phyloP scores from a whole-genome alignment of 2,329 filamentous ascomycete genomes.

The Alternaria brassicae region DNA sequence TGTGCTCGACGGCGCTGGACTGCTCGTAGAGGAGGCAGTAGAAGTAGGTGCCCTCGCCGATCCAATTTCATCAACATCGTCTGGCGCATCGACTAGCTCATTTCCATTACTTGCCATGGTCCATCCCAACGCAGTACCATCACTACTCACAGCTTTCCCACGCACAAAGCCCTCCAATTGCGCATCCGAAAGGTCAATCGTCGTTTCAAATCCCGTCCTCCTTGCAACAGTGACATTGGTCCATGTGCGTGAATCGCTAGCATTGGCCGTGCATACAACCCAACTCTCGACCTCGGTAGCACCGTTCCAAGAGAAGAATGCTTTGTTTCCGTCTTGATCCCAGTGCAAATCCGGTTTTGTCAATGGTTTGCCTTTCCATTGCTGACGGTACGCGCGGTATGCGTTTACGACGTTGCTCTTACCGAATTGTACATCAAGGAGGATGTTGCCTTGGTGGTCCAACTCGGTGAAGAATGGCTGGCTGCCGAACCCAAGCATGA shows the following conservation, averaged over 20 bases:
- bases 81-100: conserved; percentile 16
- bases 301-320: conserved; percentile 40
- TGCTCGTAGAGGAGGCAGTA: background rate
- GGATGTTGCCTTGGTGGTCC: conserved; percentile 46
- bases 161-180: conserved; percentile 18
- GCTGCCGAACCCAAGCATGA: conserved; percentile 58
- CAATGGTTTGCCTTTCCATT: conserved; percentile 29
- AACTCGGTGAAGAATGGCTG: conserved; percentile 59
- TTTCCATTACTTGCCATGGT: conserved; percentile 17
- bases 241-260: conserved; percentile 20
- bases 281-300: conserved; percentile 35
- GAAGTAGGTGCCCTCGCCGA: background rate
- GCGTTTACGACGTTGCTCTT: conserved; percentile 41
- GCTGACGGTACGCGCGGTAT: conserved; percentile 47
- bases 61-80: conserved; percentile 13
- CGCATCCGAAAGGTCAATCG: conserved; percentile 10
- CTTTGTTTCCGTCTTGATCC: conserved; percentile 14
- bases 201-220: conserved; percentile 26
- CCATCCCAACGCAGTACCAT: conserved; percentile 15
- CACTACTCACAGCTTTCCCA: conserved; percentile 17
- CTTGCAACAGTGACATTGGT: conserved; percentile 16
- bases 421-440: conserved; percentile 55
- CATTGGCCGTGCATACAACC: conserved; percentile 37
- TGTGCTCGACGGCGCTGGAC: conserved; percentile 1
- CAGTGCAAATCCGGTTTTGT: conserved; percentile 26